A percentile compares a stretch with the other conserved stretches of the same genome.
These are phyloP conservation scores for Tothia fuscella DNA, from an alignment of 2,329 filamentous ascomycete genomes.

Conservation along the genomic window DNA sequence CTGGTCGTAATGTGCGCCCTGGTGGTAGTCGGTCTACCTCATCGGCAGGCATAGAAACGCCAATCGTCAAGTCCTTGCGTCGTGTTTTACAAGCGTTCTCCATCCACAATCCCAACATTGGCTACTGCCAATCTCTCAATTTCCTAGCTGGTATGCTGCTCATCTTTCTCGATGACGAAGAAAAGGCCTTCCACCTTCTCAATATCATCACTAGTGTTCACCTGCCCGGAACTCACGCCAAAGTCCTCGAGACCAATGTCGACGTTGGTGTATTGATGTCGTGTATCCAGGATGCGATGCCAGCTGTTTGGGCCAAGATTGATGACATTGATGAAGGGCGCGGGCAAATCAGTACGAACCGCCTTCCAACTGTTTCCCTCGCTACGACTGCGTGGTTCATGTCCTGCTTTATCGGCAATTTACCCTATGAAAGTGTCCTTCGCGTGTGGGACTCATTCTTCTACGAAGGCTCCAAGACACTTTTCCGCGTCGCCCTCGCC, in stretches of 20 bases:
- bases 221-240: constrained; percentile 82
- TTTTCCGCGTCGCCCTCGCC: constrained; percentile 82
- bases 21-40: constrained; percentile 14
- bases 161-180: constrained; percentile 71
- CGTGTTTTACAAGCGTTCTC: constrained; percentile 83
- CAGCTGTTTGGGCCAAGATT: constrained; percentile 77
- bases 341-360: constrained; percentile 26
- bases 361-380: constrained; percentile 78
- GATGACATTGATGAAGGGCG: constrained; percentile 53
- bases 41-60: constrained; percentile 1
- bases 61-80: constrained; percentile 58
- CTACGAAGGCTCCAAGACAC: constrained; percentile 85
- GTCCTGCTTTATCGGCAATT: constrained; percentile 86
- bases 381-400: constrained; percentile 97
- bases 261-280: constrained; percentile 91
- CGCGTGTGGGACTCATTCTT: constrained; percentile 95
- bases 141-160: constrained; percentile 85
- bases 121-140: constrained; percentile 92
- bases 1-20: constrained; percentile 6
- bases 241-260: constrained; percentile 83
- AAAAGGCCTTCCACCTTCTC: constrained; percentile 84
- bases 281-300: constrained; percentile 69
- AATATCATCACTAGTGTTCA: constrained; percentile 85
- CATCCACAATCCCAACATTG: constrained; percentile 79
- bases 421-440: constrained; percentile 83